These are phyloP conservation scores for Porphyrellus cyaneotinctus DNA, from an alignment of 768 basidiomycete genomes.

Conservation along the genomic window DNA sequence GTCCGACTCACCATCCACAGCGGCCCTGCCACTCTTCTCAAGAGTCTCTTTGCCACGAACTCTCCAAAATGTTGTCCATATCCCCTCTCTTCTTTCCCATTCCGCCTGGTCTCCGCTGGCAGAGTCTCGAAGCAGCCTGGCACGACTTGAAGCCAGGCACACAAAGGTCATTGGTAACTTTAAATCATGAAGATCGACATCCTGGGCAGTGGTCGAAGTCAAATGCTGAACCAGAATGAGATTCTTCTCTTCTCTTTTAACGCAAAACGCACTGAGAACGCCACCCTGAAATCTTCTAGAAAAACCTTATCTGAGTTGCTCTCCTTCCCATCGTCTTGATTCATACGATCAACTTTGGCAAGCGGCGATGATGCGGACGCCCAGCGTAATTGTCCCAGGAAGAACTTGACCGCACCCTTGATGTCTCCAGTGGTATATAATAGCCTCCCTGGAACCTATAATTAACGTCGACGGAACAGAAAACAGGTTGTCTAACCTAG, in stretches of 20 bases:
- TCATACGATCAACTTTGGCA: conserved; percentile 13
- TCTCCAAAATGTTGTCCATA: conserved; percentile 62
- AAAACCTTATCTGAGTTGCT: conserved; percentile 59
- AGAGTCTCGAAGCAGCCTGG: conserved; percentile 54
- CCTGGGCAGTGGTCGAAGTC: conserved; percentile 50
- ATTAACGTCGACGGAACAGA: conserved; percentile 6
- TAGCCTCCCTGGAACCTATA: conserved; percentile 58
- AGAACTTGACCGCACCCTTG: conserved; percentile 69
- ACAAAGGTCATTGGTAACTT: conserved; percentile 68
- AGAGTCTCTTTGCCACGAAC: conserved; percentile 51
- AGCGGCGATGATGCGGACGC: conserved; percentile 26
- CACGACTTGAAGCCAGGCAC: conserved; percentile 48
- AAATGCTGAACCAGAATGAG: conserved; percentile 56
- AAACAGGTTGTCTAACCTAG: conserved; percentile 45
- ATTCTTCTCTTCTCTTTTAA: neutral
- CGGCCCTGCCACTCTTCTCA: conserved; percentile 52
- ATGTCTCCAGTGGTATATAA: conserved; percentile 89
- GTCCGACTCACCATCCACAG: conserved; percentile 52
- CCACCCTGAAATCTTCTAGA: conserved; percentile 85
- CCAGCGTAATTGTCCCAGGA: conserved; percentile 66
- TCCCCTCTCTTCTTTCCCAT: conserved; percentile 65
- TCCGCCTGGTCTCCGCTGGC: conserved; percentile 39
- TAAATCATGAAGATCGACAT: conserved; percentile 41
- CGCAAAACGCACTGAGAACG: conserved; percentile 61
- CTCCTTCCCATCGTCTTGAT: conserved; percentile 29